phyloP scores from a whole-genome alignment of 768 basidiomycete species.

The Kwoniella botswanensis region DNA sequence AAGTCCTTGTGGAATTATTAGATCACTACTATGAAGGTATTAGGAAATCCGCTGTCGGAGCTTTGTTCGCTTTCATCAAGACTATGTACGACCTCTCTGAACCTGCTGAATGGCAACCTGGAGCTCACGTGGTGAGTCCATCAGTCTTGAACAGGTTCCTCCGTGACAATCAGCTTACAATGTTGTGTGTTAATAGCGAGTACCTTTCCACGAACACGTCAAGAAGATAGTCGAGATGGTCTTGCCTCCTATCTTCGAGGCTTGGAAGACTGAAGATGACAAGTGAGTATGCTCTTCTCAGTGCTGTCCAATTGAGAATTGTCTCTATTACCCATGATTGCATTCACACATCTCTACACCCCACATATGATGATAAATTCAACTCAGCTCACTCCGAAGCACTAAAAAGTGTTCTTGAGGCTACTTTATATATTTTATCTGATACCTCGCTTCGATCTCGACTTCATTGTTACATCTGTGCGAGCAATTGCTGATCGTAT shows the following conservation, averaged over 20 bases:
- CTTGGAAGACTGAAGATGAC: conserved; percentile 94
- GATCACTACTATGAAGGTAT: conserved; percentile 97
- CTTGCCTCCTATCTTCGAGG: conserved; percentile 75
- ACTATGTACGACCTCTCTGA: conserved; percentile 89
- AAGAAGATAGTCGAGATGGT: conserved; percentile 78
- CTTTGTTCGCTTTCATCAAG: conserved; percentile 83
- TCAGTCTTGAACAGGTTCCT: neutral
- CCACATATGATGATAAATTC: conserved; percentile 63
- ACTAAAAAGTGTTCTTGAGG: conserved; percentile 64
- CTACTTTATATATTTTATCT: conserved; percentile 59
- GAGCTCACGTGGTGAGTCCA: conserved; percentile 67
- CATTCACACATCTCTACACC: conserved; percentile 10
- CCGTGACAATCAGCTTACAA: conserved; percentile 14
- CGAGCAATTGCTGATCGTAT: conserved; percentile 20
- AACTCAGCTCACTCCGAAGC: conserved; percentile 80
- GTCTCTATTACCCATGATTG: conserved; percentile 3
- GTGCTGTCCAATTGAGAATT: conserved; percentile 18
- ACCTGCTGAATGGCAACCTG: conserved; percentile 80
- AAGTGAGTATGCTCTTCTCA: conserved; percentile 68
- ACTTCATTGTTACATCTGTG: neutral
- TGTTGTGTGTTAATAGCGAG: conserved; percentile 23
- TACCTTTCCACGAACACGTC: conserved; percentile 66
- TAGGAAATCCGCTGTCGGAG: conserved; percentile 86
- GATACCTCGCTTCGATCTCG: conserved; percentile 49
- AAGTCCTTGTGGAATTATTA: conserved; percentile 73